Conservation (phyloP, 495 filamentous ascomycete species). For the Amniculicola lignicola region DNA sequence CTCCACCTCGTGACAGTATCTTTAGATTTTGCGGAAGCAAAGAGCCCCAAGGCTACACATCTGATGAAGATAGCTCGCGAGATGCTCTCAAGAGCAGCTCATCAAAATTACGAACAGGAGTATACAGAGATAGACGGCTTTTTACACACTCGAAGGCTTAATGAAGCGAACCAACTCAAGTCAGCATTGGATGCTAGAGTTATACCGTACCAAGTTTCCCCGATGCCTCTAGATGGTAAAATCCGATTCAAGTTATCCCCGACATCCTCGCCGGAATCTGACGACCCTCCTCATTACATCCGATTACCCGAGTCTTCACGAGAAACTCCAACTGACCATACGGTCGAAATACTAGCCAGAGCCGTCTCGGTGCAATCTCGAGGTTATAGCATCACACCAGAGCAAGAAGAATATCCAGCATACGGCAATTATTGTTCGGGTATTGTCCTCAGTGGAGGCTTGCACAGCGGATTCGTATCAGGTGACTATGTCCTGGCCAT, state of each 20-base stretch:
- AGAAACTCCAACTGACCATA: background rate
- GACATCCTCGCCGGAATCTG: background rate
- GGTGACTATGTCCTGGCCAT: slow-evolving; percentile 29
- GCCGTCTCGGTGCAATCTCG: slow-evolving; percentile 10
- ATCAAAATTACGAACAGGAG: too few species aligned
- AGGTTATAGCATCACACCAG: slow-evolving; percentile 14
- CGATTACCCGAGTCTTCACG: background rate
- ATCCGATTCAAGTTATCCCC: background rate
- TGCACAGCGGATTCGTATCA: slow-evolving; percentile 38
- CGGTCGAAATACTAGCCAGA: slow-evolving; percentile 10
- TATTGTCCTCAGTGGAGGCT: slow-evolving; percentile 13
- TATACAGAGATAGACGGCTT: slow-evolving; percentile 8
- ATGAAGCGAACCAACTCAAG: background rate
- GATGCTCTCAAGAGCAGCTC: too few species aligned
- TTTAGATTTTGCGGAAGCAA: too few species aligned
- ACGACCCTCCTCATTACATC: slow-evolving; percentile 9
- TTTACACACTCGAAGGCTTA: slow-evolving; percentile 5
- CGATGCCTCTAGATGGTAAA: too few species aligned
- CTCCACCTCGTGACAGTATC: too few species aligned
- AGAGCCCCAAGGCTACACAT: too few species aligned
- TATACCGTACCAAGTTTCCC: background rate
- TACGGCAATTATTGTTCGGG: slow-evolving; percentile 14
- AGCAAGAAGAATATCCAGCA: background rate
- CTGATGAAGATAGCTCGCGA: too few species aligned
- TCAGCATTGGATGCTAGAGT: background rate